These are phyloP conservation scores for Thuidium tamariscinum DNA, from an alignment of 225 moss, liverwort and hornwort species.

Conservation along the genomic window DNA sequence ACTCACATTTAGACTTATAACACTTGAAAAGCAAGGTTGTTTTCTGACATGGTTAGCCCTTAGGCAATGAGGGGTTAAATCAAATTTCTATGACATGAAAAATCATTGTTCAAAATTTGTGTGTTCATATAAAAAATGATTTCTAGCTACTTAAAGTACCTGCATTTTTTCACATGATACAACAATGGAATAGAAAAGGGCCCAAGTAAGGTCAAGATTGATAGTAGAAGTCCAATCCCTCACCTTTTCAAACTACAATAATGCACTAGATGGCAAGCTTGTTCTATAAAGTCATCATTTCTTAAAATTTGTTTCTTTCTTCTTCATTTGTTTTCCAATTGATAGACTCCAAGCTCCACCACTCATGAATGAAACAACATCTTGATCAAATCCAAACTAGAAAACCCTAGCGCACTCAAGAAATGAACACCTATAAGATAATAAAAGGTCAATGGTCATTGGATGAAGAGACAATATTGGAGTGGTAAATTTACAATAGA, in stretches of 20 bases:
- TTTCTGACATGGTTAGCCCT: too few species aligned
- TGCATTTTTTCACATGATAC: neutral
- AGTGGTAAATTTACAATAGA: rapidly evolving
- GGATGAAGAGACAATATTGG: neutral
- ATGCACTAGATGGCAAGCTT: neutral
- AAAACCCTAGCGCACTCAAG: rapidly evolving
- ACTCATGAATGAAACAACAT: too few species aligned
- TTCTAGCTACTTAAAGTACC: rapidly evolving
- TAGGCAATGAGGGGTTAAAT: too few species aligned
- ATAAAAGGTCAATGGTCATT: rapidly evolving
- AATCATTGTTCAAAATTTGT: neutral
- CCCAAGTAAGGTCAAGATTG: neutral
- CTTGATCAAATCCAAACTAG: neutral
- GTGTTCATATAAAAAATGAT: neutral
- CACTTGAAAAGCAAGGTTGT: too few species aligned
- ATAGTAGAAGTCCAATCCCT: rapidly evolving
- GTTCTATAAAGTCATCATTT: neutral
- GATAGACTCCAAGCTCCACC: neutral
- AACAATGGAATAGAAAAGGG: rapidly evolving
- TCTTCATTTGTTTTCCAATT: neutral
- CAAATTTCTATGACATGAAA: neutral
- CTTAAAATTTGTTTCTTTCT: neutral
- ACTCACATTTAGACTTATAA: too few species aligned
- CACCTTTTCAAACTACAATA: rapidly evolving
- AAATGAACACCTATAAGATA: rapidly evolving